Evolutionary conservation across 2,329 filamentous ascomycete genomes (phyloP).

Genomic region (Cercospora nicotianae): DNA sequence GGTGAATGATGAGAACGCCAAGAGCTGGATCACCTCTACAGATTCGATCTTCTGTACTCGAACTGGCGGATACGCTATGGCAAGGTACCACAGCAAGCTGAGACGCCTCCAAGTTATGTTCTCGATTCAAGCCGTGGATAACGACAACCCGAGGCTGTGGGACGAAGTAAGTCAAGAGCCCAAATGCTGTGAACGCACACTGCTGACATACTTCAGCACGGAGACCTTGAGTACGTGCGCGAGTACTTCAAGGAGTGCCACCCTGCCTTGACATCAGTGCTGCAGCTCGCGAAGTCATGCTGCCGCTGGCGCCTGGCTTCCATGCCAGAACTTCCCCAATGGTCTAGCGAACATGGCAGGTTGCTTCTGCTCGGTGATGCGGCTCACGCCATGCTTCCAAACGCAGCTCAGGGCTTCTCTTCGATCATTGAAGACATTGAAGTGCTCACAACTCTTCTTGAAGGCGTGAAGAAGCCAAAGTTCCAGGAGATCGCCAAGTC

Average conservation of each 20-base stretch:
- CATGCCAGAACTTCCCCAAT: neutral
- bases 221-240: neutral
- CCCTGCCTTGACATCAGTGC: neutral
- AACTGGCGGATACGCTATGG: neutral
- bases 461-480: neutral
- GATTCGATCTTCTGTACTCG: neutral
- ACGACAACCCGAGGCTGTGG: neutral
- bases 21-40: neutral
- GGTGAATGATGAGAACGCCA: neutral
- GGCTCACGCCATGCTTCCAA: neutral
- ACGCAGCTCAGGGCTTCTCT: neutral
- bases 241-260: neutral
- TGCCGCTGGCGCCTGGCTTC: neutral
- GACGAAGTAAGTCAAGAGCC: neutral
- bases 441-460: neutral
- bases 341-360: neutral
- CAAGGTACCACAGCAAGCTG: neutral
- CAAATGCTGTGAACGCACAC: neutral
- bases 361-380: neutral
- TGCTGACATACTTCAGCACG: neutral
- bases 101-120: neutral
- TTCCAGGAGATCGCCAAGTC: neutral
- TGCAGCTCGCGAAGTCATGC: neutral
- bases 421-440: neutral
- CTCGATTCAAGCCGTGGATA: neutral